Base-by-base conservation (phyloP, 192 early-diverging fungal species). In the Backusella parvicylindrica region DNA sequence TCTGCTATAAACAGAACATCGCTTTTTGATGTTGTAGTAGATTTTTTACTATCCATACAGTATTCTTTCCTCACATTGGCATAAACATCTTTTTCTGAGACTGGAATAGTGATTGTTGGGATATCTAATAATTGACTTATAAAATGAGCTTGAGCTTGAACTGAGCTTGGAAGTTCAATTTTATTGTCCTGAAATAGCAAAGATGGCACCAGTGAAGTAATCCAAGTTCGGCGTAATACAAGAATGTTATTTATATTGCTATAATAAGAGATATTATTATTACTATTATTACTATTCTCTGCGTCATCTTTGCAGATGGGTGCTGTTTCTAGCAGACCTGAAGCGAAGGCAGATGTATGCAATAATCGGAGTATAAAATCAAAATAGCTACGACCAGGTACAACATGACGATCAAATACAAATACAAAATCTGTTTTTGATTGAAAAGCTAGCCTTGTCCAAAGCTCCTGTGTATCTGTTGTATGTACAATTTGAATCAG, bases 341-440 rank as follows among this genome's bases (percentile, higher is more conserved):
- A 71, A n/a, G 77, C 75, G 33, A 85, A 87, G 31, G 82, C 84
- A 12, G 78, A 69, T 11, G 84, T 83, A 41, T 85, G 77, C 38
- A 49, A 26, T 15, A 74, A 49, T 40, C 65, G 82, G 23, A 87
- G 80, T 23, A 87, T 50, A 2, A 79, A 82, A n/a, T 83, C 74
- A 38, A 85, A 71, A 68, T 85, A 87, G 11, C 64, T 38, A 23
- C 32, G 32, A 16, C 66, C 66, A 68, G 66, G 66, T n/a, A 68
- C 36, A 23, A 36, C 66, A 23, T 68, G 66, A 7, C 21, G 32
- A 68, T 68, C 66, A 23, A 68, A 21, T 12, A 68, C 18, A 68
- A 68, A 68, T 38, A 68, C 23, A 23, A 37, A 35, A 36, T 68
- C 36, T 38, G 66, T 68, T 2, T 36, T 37, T n/a, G 35, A 36